Evolutionary conservation across 2,329 filamentous ascomycete genomes (phyloP).

Genomic region (Gyromitra esculenta): DNA sequence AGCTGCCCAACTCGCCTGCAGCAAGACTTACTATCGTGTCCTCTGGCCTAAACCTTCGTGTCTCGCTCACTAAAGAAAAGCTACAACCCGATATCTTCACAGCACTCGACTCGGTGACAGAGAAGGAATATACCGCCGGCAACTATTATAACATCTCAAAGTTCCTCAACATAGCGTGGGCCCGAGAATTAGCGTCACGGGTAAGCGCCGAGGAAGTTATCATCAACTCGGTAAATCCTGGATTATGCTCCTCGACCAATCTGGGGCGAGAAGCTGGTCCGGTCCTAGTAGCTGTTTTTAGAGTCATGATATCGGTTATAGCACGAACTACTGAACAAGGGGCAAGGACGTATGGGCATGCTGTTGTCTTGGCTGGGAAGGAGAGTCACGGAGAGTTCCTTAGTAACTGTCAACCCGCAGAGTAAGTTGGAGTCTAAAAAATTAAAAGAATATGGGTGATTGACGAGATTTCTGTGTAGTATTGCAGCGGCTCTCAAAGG

Average conservation of each 20-base stretch:
- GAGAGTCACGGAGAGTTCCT: not conserved
- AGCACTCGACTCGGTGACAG: not conserved
- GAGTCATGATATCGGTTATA: not conserved
- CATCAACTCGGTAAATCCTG: not conserved
- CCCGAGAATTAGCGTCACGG: conserved; percentile 1
- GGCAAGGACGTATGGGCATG: not conserved
- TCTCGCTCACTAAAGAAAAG: not conserved
- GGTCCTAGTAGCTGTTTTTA: not conserved
- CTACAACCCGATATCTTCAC: not conserved
- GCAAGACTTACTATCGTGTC: conserved; percentile 6
- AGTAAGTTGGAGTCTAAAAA: not conserved
- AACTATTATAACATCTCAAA: conserved; percentile 5
- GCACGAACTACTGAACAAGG: not conserved
- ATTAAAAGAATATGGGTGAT: not conserved
- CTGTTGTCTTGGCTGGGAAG: not conserved
- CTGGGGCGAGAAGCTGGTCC: not conserved
- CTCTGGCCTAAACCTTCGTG: not conserved
- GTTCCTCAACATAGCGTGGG: not conserved
- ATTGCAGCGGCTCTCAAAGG: not conserved
- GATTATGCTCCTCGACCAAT: not conserved
- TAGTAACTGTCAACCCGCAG: not conserved
- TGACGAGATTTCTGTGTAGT: not conserved
- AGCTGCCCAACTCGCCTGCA: not conserved
- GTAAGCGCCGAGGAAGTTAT: conserved; percentile 15
- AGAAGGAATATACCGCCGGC: not conserved